Base-by-base conservation (phyloP, 495 filamentous ascomycete genomes). In the Penicillium arizonense region DNA sequence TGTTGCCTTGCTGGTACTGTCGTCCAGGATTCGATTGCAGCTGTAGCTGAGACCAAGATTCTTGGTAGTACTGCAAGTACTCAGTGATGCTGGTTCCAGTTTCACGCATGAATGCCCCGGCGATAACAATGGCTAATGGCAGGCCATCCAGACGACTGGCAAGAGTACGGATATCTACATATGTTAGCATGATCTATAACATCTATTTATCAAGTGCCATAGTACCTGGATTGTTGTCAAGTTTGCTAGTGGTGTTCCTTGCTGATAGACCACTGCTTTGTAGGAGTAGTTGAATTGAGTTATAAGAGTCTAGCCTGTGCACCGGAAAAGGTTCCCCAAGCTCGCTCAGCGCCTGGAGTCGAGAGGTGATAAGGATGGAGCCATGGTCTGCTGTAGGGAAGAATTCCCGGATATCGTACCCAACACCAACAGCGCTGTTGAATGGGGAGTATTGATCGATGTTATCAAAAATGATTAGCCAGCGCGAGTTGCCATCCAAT, bases 391-490 rank as follows among this genome's bases (percentile, higher is more conserved):
- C 58, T 12, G 23, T 8, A 32, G 67, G 67, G 39, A 76, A 68
- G 50, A 65, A 75, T 24, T 60, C 37, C 10, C 0, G 38, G 35
- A 75, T 61, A 52, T 74, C 68, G 57, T 69, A 76, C 42, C 47
- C 57, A 50, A 58, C 30, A 11, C 47, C 16, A 55, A 52, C 50
- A 18, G 50, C 18, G 32, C 59, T 39, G 20, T 65, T n/a, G 0
- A 44, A 6, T 0, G 55, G 49, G n/a, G 57, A 62, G 50, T 74
- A 65, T 48, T 62, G 59, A 53, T 77, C 70, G 38, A 75, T 59
- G 56, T 76, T 76, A 40, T 77, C 71, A 34, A 75, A 66, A 43
- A 76, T 64, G 18, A 77, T 57, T 10, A 77, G 53, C 72, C 70
- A 77, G 18, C 55, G 38, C 3, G 56, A 52, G 51, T 76, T 76